A percentile compares a stretch with the other conserved stretches of the same genome.
Conservation (phyloP, 352 stramenopile genomes). For the Plasmopara muralis region DNA sequence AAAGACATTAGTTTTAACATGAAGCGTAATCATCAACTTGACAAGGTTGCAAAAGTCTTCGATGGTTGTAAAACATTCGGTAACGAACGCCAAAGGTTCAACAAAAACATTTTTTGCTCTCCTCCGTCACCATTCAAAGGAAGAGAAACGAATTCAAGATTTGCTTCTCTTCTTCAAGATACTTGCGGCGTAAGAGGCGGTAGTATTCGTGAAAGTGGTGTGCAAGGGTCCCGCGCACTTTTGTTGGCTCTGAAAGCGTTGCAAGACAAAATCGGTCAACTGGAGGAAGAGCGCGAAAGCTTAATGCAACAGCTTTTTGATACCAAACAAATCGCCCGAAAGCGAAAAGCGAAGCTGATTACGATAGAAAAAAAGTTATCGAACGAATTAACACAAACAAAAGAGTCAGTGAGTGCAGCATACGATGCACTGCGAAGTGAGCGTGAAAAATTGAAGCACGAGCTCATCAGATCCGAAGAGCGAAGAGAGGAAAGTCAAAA, state of each 20-base stretch:
- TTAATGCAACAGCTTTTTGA: slow-evolving; percentile 58
- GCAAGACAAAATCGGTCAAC: slow-evolving; percentile 66
- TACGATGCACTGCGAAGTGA: slow-evolving; percentile 61
- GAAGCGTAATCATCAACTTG: background rate
- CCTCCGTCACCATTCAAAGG: slow-evolving; percentile 7
- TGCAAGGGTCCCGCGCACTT: slow-evolving; percentile 56
- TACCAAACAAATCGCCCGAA: slow-evolving; percentile 40
- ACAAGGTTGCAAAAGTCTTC: background rate
- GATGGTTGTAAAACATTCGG: background rate
- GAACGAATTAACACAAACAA: slow-evolving; percentile 61
- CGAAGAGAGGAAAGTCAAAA: slow-evolving; percentile 31
- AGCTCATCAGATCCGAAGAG: slow-evolving; percentile 49
- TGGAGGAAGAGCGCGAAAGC: slow-evolving; percentile 58
- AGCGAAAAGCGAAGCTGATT: slow-evolving; percentile 44
- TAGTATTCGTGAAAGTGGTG: slow-evolving; percentile 3
- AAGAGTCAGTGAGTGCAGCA: slow-evolving; percentile 54
- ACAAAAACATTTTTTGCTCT: slow-evolving; percentile 29
- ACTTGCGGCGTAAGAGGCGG: slow-evolving; percentile 3
- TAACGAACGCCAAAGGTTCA: slow-evolving; percentile 16
- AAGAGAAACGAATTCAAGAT: slow-evolving; percentile 4
- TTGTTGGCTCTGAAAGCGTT: slow-evolving; percentile 70
- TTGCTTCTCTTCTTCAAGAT: slow-evolving; percentile 10
- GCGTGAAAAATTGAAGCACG: slow-evolving; percentile 47
- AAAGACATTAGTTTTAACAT: background rate
- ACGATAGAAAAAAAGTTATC: slow-evolving; percentile 56